Evolutionary conservation across 2,329 filamentous ascomycete species (phyloP), one percentile per base, ranked within the genome.

Genomic region (Tolypocladium endophyticum): DNA sequence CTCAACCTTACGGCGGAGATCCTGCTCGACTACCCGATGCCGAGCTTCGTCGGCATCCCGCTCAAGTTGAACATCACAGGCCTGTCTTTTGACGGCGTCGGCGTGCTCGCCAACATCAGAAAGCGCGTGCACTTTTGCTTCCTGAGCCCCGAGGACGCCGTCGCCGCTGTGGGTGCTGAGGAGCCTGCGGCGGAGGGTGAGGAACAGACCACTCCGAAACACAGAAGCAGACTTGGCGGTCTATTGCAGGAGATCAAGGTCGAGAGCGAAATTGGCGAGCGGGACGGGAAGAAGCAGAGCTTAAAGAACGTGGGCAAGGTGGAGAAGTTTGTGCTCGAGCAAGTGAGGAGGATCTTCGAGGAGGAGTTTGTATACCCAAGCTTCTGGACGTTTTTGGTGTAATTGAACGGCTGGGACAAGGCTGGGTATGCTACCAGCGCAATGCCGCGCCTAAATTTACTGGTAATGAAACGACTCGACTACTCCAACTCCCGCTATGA

Each of bases 251-350:
- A 97, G 74, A 96, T 99, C 67, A 87, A 88, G 65, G 93, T 99
- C 8, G 94, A 99, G 74, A 97, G 93, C 72, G 94, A 99, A 76
- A 99, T 99, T 72, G 94, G 94, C 8, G 88, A 94, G 72, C 86
- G 92, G 65, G 92, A 95, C 68, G 87, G 89, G 61, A 90, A 91
- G 33, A 96, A 94, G 76, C 93, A 97, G 76, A 94, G 93, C 55
- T 77, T 99, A 61, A 97, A 97, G 80, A 99, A 99, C 72, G 93
- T 99, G 56, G 93, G 94, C 61, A 99, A 99, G 79, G 94, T 99
- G 60, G 94, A 99, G 77, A 89, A 91, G 68, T 99, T 99, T 72
- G 91, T 99, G 60, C 80, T 99, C 61, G 93, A 97, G 72, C 93
- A 97, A 75, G 94, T 99, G 63, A 86, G 93, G 71, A 85, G 92